phyloP scores from a whole-genome alignment of 1,284 basidiomycete genomes.

The Vanrija sp. region DNA sequence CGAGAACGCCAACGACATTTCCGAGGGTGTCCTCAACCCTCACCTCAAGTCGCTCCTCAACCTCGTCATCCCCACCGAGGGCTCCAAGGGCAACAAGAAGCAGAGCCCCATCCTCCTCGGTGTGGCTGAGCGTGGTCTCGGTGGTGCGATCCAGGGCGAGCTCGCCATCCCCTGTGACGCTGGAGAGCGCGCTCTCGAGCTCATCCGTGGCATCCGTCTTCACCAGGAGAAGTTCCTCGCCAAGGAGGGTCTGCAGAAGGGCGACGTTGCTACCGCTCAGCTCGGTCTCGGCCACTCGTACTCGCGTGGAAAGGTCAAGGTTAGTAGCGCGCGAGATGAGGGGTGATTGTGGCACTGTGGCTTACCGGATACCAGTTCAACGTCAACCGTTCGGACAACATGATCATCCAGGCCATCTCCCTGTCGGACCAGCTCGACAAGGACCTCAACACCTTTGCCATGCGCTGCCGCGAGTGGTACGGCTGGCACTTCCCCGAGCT shows the following conservation, averaged over 20 bases:
- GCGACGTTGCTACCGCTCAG: constrained; percentile 88
- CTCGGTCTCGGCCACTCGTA: constrained; percentile 97
- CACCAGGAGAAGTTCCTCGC: constrained; percentile 84
- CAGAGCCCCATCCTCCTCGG: constrained; percentile 71
- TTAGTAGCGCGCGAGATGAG: constrained; percentile 61
- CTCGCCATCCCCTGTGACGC: constrained; percentile 79
- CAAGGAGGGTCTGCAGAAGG: constrained; percentile 64
- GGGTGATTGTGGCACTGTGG: not conserved
- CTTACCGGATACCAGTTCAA: constrained; percentile 64
- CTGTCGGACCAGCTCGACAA: constrained; percentile 99
- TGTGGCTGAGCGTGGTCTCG: constrained; percentile 76
- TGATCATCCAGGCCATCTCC: constrained; percentile 99
- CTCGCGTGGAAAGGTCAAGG: constrained; percentile 93
- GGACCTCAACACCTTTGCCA: constrained; percentile 98
- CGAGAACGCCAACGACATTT: constrained; percentile 94
- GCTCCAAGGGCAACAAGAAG: constrained; percentile 59
- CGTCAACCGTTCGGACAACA: constrained; percentile 98
- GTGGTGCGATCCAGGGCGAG: constrained; percentile 72
- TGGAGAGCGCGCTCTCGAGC: constrained; percentile 79
- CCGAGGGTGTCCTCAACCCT: constrained; percentile 91
- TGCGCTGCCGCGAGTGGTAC: constrained; percentile 99
- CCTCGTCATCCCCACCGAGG: constrained; percentile 70
- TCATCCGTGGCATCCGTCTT: constrained; percentile 89
- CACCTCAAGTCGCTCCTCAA: constrained; percentile 83
- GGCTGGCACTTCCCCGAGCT: constrained; percentile 99